Conservation (phyloP, 352 stramenopile genomes). For the Phytophthora rubi region DNA sequence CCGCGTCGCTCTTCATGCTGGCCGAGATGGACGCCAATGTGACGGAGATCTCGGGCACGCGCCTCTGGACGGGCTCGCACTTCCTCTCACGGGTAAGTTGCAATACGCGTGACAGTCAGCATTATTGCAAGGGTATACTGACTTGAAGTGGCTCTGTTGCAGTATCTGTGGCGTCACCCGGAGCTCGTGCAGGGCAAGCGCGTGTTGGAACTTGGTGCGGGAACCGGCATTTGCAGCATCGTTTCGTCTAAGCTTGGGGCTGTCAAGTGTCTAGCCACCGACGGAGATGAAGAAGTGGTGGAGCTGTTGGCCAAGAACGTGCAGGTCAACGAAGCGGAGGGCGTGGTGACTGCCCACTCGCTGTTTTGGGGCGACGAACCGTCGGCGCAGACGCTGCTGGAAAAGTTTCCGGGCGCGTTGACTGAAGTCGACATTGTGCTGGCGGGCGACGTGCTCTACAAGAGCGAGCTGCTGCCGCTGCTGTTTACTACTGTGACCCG, state of each 20-base stretch:
- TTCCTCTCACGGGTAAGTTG: constrained; percentile 53
- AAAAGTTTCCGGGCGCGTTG: constrained; percentile 37
- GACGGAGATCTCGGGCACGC: constrained; percentile 79
- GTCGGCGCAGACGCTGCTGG: constrained; percentile 43
- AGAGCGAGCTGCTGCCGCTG: constrained; percentile 66
- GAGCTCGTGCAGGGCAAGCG: constrained; percentile 51
- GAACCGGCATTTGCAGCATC: constrained; percentile 77
- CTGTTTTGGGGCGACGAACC: constrained; percentile 66
- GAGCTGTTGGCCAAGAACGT: constrained; percentile 56
- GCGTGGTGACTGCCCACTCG: constrained; percentile 38
- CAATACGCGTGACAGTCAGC: not conserved
- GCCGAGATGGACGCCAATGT: constrained; percentile 65
- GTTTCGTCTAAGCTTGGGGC: constrained; percentile 64
- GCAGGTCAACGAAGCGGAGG: constrained; percentile 40
- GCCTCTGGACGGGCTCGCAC: constrained; percentile 78
- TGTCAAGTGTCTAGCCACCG: constrained; percentile 54
- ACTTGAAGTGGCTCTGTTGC: constrained; percentile 9
- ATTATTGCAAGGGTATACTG: constrained; percentile 8
- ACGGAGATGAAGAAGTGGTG: constrained; percentile 75
- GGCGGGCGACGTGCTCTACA: constrained; percentile 84
- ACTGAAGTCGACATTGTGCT: constrained; percentile 58
- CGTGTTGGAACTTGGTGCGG: constrained; percentile 75
- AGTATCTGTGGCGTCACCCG: constrained; percentile 60
- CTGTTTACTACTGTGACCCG: constrained; percentile 61
- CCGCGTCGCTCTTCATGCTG: constrained; percentile 65